Evolutionary conservation across 2,329 filamentous ascomycete species (phyloP).

Genomic region (Aspergillus phoenicis): DNA sequence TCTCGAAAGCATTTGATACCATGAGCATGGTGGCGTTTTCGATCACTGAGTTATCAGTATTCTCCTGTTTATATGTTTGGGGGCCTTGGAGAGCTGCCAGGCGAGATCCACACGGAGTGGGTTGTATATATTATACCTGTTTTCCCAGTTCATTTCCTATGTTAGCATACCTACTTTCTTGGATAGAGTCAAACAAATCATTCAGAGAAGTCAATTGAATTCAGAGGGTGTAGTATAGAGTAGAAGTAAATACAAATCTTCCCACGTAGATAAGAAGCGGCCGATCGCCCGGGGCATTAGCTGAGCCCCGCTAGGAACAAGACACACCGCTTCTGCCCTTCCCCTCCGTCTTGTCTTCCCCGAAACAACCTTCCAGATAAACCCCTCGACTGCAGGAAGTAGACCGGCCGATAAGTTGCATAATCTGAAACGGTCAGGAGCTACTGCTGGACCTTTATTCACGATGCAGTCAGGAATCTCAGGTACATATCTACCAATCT

Average conservation of each 20-base stretch:
- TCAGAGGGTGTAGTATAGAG: background rate
- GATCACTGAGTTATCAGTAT: conserved; percentile 22
- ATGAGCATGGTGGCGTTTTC: conserved; percentile 33
- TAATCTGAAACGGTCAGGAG: conserved; percentile 3
- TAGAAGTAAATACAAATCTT: background rate
- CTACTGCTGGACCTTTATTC: conserved; percentile 17
- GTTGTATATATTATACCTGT: conserved; percentile 25
- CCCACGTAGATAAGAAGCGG: background rate
- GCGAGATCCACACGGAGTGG: conserved; percentile 14
- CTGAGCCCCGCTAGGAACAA: conserved; percentile 22
- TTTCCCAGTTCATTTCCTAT: conserved; percentile 17
- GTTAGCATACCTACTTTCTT: conserved; percentile 7
- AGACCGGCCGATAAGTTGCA: conserved; percentile 14
- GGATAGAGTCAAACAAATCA: background rate
- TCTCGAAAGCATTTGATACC: conserved; percentile 32
- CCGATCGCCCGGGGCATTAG: background rate
- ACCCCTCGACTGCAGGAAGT: background rate
- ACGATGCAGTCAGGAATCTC: conserved; percentile 55
- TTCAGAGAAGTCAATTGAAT: background rate
- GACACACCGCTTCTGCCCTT: conserved; percentile 31
- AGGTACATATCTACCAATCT: conserved; percentile 34
- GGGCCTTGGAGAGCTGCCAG: conserved; percentile 11
- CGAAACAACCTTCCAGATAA: background rate
- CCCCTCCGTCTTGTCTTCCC: conserved; percentile 7
- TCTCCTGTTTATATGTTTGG: conserved; percentile 18